These are phyloP conservation scores for Trichoderma oligosporum DNA, from an alignment of 2,329 filamentous ascomycete genomes.

Conservation along the genomic window DNA sequence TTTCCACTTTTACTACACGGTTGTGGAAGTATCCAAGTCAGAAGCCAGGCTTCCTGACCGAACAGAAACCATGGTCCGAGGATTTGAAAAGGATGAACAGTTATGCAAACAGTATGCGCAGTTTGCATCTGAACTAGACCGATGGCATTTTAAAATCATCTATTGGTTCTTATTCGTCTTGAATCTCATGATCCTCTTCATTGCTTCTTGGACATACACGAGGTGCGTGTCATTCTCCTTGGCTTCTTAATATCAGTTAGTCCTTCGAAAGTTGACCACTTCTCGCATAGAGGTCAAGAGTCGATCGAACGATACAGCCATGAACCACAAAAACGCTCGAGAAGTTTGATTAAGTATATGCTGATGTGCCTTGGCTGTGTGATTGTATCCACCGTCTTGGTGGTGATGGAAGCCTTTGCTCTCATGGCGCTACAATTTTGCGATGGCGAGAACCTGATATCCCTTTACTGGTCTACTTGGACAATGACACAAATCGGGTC, in stretches of 20 bases:
- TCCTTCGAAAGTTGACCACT: too few species aligned
- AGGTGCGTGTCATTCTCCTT: slow-evolving; percentile 28
- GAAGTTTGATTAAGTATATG: slow-evolving; percentile 42
- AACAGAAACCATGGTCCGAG: background rate
- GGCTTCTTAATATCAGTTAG: background rate
- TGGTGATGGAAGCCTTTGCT: slow-evolving; percentile 53
- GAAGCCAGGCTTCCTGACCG: too few species aligned
- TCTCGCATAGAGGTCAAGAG: slow-evolving; percentile 31
- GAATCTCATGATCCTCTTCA: slow-evolving; percentile 43
- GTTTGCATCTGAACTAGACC: slow-evolving; percentile 42
- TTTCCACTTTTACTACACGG: too few species aligned
- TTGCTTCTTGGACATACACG: slow-evolving; percentile 41
- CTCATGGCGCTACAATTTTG: slow-evolving; percentile 56
- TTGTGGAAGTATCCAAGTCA: too few species aligned
- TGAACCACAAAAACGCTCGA: slow-evolving; percentile 31
- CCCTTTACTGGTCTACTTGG: slow-evolving; percentile 59
- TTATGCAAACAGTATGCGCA: slow-evolving; percentile 41
- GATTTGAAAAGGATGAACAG: slow-evolving; percentile 18
- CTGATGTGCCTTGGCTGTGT: slow-evolving; percentile 44
- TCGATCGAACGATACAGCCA: slow-evolving; percentile 37
- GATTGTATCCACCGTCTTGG: slow-evolving; percentile 40
- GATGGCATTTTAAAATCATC: slow-evolving; percentile 43
- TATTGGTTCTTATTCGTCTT: slow-evolving; percentile 46
- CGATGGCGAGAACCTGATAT: slow-evolving; percentile 57
- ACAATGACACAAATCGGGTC: slow-evolving; percentile 57